Evolutionary conservation across 2,329 filamentous ascomycete species (phyloP), one percentile per base, ranked within the genome.

Genomic region (Aspergillus sp.): DNA sequence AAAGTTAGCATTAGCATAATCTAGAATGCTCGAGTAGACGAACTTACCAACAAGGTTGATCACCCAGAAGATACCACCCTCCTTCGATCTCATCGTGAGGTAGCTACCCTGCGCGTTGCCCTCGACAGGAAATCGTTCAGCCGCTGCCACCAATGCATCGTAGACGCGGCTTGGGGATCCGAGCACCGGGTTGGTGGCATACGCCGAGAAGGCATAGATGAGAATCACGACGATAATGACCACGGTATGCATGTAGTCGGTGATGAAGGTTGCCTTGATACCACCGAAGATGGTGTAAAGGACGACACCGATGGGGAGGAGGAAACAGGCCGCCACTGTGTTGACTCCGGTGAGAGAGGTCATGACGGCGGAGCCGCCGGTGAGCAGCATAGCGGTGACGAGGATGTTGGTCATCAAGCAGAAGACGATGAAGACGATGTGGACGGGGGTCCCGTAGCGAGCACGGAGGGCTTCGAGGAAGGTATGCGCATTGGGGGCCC

Each of bases 41-140:
- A 94, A 94, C 72, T 92, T 92, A 38, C 89, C 89, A 33, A 92
- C 87, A 45, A 89, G 86, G 72, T 95, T 95, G 73, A 95, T 95
- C 35, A 95, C 85, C 71, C 95, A 95, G 78, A 95, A 95, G 51
- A 94, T 89, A 38, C 83, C 89, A 4, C 91, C 91, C 62, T 93
- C 86, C 53, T 82, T 83, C 1, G 87, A 90, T 52, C 82, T 78
- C 90, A 96, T 95, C 0, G 91, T 96, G 14, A 96, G 75, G 61
- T 95, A 96, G 63, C 86, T 90, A 13, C 91, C 91, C 7, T 84
- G 81, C 0, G 85, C 80, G 68, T 96, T 96, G 8, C 91, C 90
- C 0, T 82, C 80, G 1, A 95, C 87, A 0, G 91, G 91, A 60
- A 94, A 88, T 4, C 74, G 70, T 3, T 79, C 71, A 0, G 88